Base-by-base conservation (phyloP, 257 asterid genomes). In the Solanum tarapatanum region DNA sequence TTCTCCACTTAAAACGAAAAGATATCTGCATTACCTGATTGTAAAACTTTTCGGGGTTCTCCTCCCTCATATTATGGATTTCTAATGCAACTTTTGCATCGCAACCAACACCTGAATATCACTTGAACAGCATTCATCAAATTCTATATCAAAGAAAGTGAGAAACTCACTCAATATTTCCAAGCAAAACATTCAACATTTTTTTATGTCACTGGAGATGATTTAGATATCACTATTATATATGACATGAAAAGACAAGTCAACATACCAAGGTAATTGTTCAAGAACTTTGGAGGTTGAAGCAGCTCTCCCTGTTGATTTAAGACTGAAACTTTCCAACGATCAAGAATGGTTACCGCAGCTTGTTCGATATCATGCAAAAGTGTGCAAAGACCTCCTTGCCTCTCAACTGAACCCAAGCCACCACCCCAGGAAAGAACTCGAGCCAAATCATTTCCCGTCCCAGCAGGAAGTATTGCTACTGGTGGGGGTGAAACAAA, bases 11-110 rank as follows among this genome's bases (percentile, higher is more conserved):
- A 45, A 79, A 43, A 80, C 8, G 30, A 45, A 80, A 80, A 80
- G 68, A 45, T 80, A 43, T 80, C 6, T 80, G 28, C 39, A 79
- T 90, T 79, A 97, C 99, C 99, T 97, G 99, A 90, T 96, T 96
- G 92, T 93, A 97, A 91, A 97, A 97, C 92, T 97, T 97, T 76
- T 97, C 99, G 8, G 99, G 99, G 92, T 96, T 97, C 93, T 97
- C 99, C 92, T 97, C 99, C 90, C 99, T 94, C 89, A 97, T 87
- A 90, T 96, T 97, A 91, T 97, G 99, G 87, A 97, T 95, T 87
- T 97, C 99, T 90, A 97, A 89, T 90, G 99, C 99, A 92, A 97
- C 99, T 92, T 97, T 97, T 75, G 99, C 99, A 94, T 97, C 99
- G 35, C 99, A 97, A 86, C 99, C 99, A 88, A 97, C 99, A 90